Evolutionary conservation across 75 land plant species (phyloP).

Genomic region (Picea sitchensis): DNA sequence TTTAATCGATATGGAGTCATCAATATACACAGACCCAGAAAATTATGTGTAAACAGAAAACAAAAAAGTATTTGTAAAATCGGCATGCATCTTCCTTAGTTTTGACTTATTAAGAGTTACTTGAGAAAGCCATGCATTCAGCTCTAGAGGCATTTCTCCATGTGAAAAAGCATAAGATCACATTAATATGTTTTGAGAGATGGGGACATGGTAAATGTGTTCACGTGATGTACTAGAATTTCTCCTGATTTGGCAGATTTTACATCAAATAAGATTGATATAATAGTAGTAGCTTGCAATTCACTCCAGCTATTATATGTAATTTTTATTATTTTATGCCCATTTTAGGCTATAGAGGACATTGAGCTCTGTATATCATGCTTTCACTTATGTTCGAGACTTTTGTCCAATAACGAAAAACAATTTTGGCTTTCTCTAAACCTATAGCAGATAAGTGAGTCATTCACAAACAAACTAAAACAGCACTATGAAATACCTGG

Average conservation of each 20-base stretch:
- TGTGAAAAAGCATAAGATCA: background rate
- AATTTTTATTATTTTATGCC: background rate
- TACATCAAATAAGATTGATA: background rate
- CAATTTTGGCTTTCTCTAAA: background rate
- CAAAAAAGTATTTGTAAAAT: background rate
- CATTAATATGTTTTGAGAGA: background rate
- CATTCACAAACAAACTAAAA: background rate
- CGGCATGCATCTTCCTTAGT: background rate
- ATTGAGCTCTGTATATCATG: background rate
- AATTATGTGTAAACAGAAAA: background rate
- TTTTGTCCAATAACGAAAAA: background rate
- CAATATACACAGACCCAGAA: background rate
- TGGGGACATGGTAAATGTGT: no score
- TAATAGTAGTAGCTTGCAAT: background rate
- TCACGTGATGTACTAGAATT: no score
- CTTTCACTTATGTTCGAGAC: background rate
- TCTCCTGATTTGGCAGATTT: background rate
- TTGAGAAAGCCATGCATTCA: background rate
- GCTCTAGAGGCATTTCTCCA: background rate
- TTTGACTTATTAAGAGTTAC: background rate
- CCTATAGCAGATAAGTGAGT: background rate
- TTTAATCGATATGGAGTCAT: background rate
- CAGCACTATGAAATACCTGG: conserved; percentile 45
- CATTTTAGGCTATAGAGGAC: background rate
- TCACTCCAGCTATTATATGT: background rate